These are phyloP conservation scores for Ramaria rubella DNA, from an alignment of 768 basidiomycete species.

Conservation along the genomic window DNA sequence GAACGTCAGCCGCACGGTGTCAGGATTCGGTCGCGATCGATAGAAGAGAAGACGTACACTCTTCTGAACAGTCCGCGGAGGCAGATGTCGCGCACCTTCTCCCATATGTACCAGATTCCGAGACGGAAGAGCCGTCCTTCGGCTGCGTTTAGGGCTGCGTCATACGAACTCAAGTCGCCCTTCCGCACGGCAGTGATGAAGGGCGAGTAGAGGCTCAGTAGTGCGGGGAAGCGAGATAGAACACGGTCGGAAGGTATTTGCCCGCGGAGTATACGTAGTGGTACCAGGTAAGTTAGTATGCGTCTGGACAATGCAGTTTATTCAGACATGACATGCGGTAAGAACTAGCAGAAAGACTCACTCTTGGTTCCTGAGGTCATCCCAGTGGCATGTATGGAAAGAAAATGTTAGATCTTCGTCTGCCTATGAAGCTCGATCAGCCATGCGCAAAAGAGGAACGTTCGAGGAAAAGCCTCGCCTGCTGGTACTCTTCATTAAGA, in stretches of 20 bases:
- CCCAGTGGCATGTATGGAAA: constrained; percentile 73
- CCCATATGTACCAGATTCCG: constrained; percentile 80
- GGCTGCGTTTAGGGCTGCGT: constrained; percentile 54
- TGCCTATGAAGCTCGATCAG: constrained; percentile 39
- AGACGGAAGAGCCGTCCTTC: constrained; percentile 77
- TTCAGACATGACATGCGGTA: background rate
- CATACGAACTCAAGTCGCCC: constrained; percentile 78
- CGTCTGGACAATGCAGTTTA: constrained; percentile 45
- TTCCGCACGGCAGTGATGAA: constrained; percentile 73
- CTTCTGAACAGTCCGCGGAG: constrained; percentile 74
- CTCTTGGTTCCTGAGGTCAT: constrained; percentile 70
- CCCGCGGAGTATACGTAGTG: constrained; percentile 81
- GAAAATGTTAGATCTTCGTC: constrained; percentile 84
- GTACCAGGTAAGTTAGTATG: constrained; percentile 85
- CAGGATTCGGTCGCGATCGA: background rate
- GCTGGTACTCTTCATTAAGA: constrained; percentile 83
- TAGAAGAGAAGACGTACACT: constrained; percentile 44
- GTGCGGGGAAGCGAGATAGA: constrained; percentile 62
- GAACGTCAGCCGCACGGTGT: constrained; percentile 1
- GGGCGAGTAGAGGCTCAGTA: constrained; percentile 68
- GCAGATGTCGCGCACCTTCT: constrained; percentile 83
- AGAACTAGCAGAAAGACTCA: constrained; percentile 31
- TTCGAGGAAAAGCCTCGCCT: constrained; percentile 38
- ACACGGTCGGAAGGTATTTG: constrained; percentile 73
- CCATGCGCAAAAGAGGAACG: background rate